Evolutionary conservation across 176 grass and related monocot genomes (phyloP), one percentile per base, ranked within the genome.

Genomic region (Guadua angustifolia): DNA sequence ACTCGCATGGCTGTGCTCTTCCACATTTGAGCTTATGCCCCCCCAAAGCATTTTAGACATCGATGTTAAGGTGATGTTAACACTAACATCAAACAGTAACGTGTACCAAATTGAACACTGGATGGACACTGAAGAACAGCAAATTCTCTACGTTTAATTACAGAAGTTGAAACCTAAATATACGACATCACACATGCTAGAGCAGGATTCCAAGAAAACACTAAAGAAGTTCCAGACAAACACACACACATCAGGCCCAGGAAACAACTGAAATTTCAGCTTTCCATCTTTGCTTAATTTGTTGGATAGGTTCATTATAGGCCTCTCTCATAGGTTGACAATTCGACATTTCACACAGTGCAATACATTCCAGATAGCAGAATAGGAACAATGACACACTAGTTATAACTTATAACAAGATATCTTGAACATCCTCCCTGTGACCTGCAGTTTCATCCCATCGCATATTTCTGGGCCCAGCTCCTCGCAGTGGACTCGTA

Each of bases 401-500:
- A 25, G 13, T 45, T 69, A 26, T 21, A 72, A 71, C 66, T 45
- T 69, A 26, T 21, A 72, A 71, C 66, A 69, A 14, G 7, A 78
- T 40, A 43, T 32, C 35, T 26, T 14, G 42, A 25, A 19, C 33
- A 81, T 64, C 22, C 57, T 70, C 21, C 36, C 11, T 0, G 15
- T 24, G 12, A 29, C 32, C 60, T 17, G 39, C 32, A 50, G 26
- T 47, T 16, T 90, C 79, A 90, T 59, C 88, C 84, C 88, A 90
- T 90, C 0, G 88, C 84, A 25, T 90, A 90, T 66, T 86, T 90
- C 75, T 90, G 88, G 43, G 84, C 86, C 88, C 88, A 90, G 84
- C 67, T 86, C 84, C 88, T 86, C 0, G 88, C 84, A 8, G 88
- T 86, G 9, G 88, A 59, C 80, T 90, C 88, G 0, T 90, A 90